Evolutionary conservation across 2,329 filamentous ascomycete species (phyloP), one percentile per base, ranked within the genome.

Genomic region (Epichloe baconii): DNA sequence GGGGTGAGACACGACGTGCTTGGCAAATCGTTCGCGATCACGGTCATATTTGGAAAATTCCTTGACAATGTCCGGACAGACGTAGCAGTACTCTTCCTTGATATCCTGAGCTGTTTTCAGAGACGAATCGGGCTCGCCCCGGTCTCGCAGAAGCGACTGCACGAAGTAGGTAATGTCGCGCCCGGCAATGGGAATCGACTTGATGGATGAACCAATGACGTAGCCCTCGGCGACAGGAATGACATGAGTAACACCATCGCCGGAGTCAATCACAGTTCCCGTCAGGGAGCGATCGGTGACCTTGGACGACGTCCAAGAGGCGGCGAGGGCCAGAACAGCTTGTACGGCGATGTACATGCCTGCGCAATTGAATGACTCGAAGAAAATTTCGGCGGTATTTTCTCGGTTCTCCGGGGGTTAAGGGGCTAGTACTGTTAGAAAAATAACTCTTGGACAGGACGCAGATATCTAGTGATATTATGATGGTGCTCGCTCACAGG

Each of bases 91-190:
- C 67, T 96, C 88, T 69, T 98, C 93, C 76, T 98, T 98, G 69
- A 98, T 95, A 66, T 89, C 87, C 69, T 97, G 93, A 1, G 93
- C 93, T 7, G 91, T 97, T 77, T 97, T 96, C 58, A 98, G 77
- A 52, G 89, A 95, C 64, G 90, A 96, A 66, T 98, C 93, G 21
- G 93, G 84, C 76, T 98, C 93, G 60, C 91, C 91, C 61, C 93
- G 86, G 70, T 98, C 93, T 72, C 93, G 85, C 48, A 98, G 83
- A 53, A 98, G 78, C 55, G 87, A 95, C 71, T 98, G 93, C 49
- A 98, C 91, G 64, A 98, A 98, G 71, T 97, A 96, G 63, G 93
- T 98, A 62, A 98, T 95, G 67, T 98, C 94, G 70, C 93, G 86
- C 64, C 93, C 93, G 50, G 93, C 93, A 62, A 98, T 95, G 6